phyloP scores from a whole-genome alignment of 257 asterid species.

The Catharanthus roseus region DNA sequence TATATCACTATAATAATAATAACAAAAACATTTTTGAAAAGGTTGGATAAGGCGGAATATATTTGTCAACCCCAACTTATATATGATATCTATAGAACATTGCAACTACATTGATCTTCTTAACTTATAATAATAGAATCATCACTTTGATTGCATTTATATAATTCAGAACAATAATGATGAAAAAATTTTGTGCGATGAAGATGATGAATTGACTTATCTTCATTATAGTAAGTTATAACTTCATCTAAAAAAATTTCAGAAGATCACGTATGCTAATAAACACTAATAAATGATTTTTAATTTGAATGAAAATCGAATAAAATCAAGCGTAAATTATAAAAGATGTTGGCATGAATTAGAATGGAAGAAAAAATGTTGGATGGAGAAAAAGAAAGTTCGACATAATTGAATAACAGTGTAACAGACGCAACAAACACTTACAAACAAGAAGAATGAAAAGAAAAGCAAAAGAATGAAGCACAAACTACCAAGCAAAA shows the following conservation, averaged over 20 bases:
- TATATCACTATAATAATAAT: no score
- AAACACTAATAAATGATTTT: no score
- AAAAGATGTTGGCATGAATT: no score
- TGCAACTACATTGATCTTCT: no score
- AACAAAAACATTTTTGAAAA: no score
- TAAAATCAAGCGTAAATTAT: no score
- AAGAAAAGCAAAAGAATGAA: conserved; percentile 25
- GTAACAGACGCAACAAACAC: conserved; percentile 35
- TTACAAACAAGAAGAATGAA: conserved; percentile 45
- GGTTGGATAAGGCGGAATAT: no score
- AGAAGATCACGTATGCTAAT: not conserved
- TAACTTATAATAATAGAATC: no score
- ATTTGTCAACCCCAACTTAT: no score
- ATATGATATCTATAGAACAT: conserved; percentile 14
- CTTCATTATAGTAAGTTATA: conserved; percentile 4
- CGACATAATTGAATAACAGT: conserved; percentile 13
- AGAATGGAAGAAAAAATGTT: not conserved
- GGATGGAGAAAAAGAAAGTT: not conserved
- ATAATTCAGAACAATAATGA: not conserved
- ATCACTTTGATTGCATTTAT: not conserved
- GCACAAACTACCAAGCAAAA: conserved; percentile 47
- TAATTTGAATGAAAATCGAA: no score
- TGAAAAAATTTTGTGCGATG: no score
- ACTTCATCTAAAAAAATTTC: not conserved
- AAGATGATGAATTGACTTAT: no score